A percentile compares a stretch with the other conserved stretches of the same genome.
phyloP scores from a whole-genome alignment of 1,139 yeast species.

The Geotrichum candidum region DNA sequence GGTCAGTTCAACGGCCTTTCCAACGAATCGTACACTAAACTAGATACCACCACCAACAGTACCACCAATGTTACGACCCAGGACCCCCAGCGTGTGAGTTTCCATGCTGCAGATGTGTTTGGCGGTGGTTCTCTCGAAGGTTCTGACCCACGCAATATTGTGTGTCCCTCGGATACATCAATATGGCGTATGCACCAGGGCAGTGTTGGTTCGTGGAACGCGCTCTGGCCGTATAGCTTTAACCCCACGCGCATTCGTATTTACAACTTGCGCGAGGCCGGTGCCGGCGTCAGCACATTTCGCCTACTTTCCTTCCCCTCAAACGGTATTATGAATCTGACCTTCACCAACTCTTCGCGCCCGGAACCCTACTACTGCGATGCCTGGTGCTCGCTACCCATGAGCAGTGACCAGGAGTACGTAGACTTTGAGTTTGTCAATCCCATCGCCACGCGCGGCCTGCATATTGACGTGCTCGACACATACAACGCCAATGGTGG shows the following conservation, averaged over 20 bases:
- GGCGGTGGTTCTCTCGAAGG: slow-evolving; percentile 44
- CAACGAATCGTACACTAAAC: slow-evolving; percentile 37
- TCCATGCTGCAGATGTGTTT: slow-evolving; percentile 54
- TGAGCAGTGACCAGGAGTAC: slow-evolving; percentile 44
- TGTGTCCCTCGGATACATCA: slow-evolving; percentile 51
- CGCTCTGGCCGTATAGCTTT: slow-evolving; percentile 51
- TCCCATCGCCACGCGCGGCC: slow-evolving; percentile 50
- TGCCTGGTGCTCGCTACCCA: slow-evolving; percentile 71
- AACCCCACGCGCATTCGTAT: slow-evolving; percentile 74
- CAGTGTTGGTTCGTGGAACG: slow-evolving; percentile 63
- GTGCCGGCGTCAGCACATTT: slow-evolving; percentile 56
- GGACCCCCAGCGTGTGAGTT: slow-evolving; percentile 57
- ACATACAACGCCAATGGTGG: slow-evolving; percentile 69
- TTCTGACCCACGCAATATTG: slow-evolving; percentile 40
- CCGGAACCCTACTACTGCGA: slow-evolving; percentile 52
- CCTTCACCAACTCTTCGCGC: slow-evolving; percentile 70
- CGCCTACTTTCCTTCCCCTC: slow-evolving; percentile 74
- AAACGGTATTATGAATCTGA: slow-evolving; percentile 84
- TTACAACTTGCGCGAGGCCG: slow-evolving; percentile 47
- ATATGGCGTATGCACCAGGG: slow-evolving; percentile 53
- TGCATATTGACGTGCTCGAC: slow-evolving; percentile 61
- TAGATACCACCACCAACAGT: slow-evolving; percentile 29
- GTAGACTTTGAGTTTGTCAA: slow-evolving; percentile 83
- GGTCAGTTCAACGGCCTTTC: slow-evolving; percentile 69
- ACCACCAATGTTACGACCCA: slow-evolving; percentile 41